These are phyloP conservation scores for Cutaneotrichosporon cutaneum DNA, from an alignment of 1,284 basidiomycete genomes.

Conservation along the genomic window DNA sequence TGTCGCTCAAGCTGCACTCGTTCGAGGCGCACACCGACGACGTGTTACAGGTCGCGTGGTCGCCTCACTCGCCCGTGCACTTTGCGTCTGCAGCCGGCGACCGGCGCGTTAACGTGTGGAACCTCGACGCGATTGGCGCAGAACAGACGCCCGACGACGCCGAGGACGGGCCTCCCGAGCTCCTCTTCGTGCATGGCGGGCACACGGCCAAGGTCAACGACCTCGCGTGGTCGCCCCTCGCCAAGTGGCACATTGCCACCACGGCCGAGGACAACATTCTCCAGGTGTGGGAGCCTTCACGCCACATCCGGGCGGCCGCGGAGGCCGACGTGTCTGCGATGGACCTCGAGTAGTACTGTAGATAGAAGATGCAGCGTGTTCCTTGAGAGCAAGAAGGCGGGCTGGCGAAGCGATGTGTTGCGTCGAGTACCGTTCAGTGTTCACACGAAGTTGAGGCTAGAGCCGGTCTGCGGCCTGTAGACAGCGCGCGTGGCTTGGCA, in stretches of 20 bases:
- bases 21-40: slow-evolving; percentile 95
- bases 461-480: no score
- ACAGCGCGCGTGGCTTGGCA: no score
- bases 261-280: slow-evolving; percentile 58
- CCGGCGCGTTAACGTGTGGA: slow-evolving; percentile 93
- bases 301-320: slow-evolving; percentile 54
- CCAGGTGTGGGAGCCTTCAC: slow-evolving; percentile 54
- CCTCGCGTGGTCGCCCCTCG: slow-evolving; percentile 52
- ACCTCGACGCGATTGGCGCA: slow-evolving; percentile 84
- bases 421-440: no score
- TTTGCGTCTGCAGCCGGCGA: slow-evolving; percentile 93
- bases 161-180: slow-evolving; percentile 91
- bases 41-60: slow-evolving; percentile 92
- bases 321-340: slow-evolving; percentile 48
- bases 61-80: slow-evolving; percentile 83
- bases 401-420: neutral
- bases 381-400: neutral
- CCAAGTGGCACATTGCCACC: slow-evolving; percentile 53
- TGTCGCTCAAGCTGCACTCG: slow-evolving; percentile 77
- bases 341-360: slow-evolving; percentile 48
- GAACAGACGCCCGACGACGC: slow-evolving; percentile 98
- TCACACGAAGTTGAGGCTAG: no score
- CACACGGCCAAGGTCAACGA: slow-evolving; percentile 54
- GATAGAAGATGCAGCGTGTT: neutral
- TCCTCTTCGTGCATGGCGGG: slow-evolving; percentile 88